Percentiles rank a stretch among this genome's conserved stretches.
These are phyloP conservation scores for Candida coleopterorum DNA, from an alignment of 805 yeast species.

Conservation along the genomic window DNA sequence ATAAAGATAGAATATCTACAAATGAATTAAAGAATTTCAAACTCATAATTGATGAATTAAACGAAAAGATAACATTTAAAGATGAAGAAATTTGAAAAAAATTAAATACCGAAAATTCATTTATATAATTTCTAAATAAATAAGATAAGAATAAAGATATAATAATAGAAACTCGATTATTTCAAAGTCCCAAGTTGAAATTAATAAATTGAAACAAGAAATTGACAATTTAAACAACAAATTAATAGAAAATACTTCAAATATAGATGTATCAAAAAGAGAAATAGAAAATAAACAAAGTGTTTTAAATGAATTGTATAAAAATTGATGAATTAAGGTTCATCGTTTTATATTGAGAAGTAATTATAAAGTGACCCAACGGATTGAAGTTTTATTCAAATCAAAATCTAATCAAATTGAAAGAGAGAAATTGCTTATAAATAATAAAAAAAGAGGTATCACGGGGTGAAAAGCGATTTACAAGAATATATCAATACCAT, in stretches of 20 bases:
- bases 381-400: no score
- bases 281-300: slow-evolving; percentile 9
- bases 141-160: no score
- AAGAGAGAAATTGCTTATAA: no score
- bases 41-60: slow-evolving; percentile 41
- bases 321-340: slow-evolving; percentile 48
- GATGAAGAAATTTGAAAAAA: slow-evolving; percentile 18
- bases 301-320: slow-evolving; percentile 20
- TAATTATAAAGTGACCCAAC: no score
- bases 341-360: slow-evolving; percentile 55
- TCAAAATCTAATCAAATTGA: no score
- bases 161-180: slow-evolving; percentile 6
- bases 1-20: slow-evolving; percentile 35
- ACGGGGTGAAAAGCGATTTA: no score
- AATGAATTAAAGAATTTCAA: slow-evolving; percentile 41
- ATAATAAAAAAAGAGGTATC: no score
- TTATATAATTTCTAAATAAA: no score
- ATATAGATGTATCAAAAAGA: slow-evolving; percentile 8
- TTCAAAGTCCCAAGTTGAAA: slow-evolving; percentile 10
- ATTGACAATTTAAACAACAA: slow-evolving; percentile 27
- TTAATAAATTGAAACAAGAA: slow-evolving; percentile 9
- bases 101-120: slow-evolving; percentile 5
- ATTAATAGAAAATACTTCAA: slow-evolving; percentile 15
- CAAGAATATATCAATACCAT: slow-evolving; percentile 83
- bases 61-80: slow-evolving; percentile 32